Base-by-base conservation (phyloP, 2,329 filamentous ascomycete genomes). In the Clarireedia homoeocarpa region DNA sequence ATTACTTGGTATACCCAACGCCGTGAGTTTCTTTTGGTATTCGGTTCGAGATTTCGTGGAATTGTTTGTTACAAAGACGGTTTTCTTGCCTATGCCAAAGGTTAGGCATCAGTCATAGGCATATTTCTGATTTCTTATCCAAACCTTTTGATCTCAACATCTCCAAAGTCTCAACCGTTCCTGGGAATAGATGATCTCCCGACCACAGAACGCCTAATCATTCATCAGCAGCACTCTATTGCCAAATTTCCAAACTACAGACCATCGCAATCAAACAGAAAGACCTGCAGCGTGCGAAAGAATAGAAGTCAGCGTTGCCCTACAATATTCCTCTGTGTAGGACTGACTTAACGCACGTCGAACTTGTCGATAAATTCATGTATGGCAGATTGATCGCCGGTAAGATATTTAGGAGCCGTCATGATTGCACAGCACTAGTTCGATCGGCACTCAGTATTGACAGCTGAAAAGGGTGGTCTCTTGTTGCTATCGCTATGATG, bases 191-290 rank as follows among this genome's bases (percentile, higher is more conserved):
- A 70, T 92, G 86, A 69, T 96, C 90, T 50, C 94, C 94, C 15
- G 91, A 96, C 94, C 94, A 99, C 58, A 99, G 77, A 39, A 99
- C 94, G 69, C 92, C 91, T 95, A 49, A 47, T 20, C 17, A 2
- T 10, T 1, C 6, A 45, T 57, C 23, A 47, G 52, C 27, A 50
- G 15, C 10, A 47, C 14, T 23, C 24, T 24, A 6, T 26, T 9
- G 9, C 10, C 12, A 6, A 6, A 47, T n/a, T 15, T 24, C 10
- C 15, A 24, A 47, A 47, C 26, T 34, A 69, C 77, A 67, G 76
- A 95, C 92, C 94, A 82, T 99, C 94, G 74, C 94, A 99, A 71
- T 99, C 94, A 67, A 99, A 89, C 12, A 99, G 77, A 69, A 99
- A 97, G 38, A 89, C 84, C 90, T 95, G 57, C 58, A 48, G 50